phyloP scores from a whole-genome alignment of 257 asterid genomes.

The Solanum sparsipilum region DNA sequence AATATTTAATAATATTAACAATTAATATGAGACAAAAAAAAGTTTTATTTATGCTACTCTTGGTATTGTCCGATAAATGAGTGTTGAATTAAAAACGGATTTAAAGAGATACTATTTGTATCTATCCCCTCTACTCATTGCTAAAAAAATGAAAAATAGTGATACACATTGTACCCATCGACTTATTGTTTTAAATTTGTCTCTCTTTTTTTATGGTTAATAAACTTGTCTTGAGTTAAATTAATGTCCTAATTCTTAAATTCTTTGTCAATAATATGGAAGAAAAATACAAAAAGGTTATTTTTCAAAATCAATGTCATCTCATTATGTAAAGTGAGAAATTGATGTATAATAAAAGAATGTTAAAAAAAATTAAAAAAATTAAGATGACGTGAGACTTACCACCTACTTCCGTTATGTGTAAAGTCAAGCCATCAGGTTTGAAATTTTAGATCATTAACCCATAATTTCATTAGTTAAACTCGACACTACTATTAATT shows the following conservation, averaged over 20 bases:
- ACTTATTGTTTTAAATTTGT: background rate
- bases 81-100: background rate
- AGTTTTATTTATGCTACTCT: background rate
- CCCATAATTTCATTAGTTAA: background rate
- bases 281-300: background rate
- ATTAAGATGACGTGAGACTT: background rate
- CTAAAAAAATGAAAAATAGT: background rate
- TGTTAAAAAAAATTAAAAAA: too few relatives aligned
- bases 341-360: background rate
- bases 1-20: background rate
- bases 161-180: background rate
- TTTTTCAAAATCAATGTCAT: background rate
- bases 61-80: background rate
- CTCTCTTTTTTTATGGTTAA: background rate
- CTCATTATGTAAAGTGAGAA: background rate
- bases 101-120: background rate
- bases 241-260: background rate
- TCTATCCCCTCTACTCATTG: background rate
- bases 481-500: background rate
- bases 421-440: background rate
- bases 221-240: background rate
- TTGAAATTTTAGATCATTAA: background rate
- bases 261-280: background rate
- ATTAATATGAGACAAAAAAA: background rate
- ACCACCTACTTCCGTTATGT: background rate